Base-by-base conservation (phyloP, 768 basidiomycete species). In the Daedaleopsis nitida region DNA sequence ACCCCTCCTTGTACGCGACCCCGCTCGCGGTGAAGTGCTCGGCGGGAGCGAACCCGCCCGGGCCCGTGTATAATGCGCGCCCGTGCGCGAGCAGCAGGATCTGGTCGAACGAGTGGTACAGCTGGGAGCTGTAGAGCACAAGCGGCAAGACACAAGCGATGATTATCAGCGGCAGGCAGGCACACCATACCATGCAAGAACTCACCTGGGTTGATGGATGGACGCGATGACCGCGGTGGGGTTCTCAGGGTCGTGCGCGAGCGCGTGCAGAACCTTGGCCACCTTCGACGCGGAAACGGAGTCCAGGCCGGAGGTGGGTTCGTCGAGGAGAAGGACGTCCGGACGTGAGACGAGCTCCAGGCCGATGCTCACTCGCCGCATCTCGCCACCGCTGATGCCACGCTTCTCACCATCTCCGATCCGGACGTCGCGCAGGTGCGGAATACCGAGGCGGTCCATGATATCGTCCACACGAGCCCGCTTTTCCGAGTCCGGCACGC, bases 371-470 rank as follows among this genome's bases (percentile, higher is more conserved):
- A 97, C 91, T 52, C 95, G 78, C 49, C 95, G 82, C 80, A 92
- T 91, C 73, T 97, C 94, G 11, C 95, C 95, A 12, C 95, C 95
- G 67, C 89, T 92, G 54, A 97, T 94, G 0, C 93, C 95, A 50
- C 94, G 80, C 19, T 84, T 80, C 64, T 89, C 87, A 6, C 86
- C 83, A 11, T 87, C 86, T 5, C 88, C 86, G 42, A 97, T 95
- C 57, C 89, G 78, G 2, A 83, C 80, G 69, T 96, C 76, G 16
- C 84, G 85, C 14, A 96, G 78, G 42, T 82, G 78, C 9, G 80
- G 75, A 24, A 98, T 83, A 1, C 94, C 93, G 3, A 98, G 83
- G 69, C 89, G 92, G 13, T 83, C 80, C 69, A 98, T 80, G 24
- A 96, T 78, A 17, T 81, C 75, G 17, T 86, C 80, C 0, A 95